Evolutionary conservation across 192 early-diverging fungal species (phyloP).

Genomic region (Phycomyces nitens): DNA sequence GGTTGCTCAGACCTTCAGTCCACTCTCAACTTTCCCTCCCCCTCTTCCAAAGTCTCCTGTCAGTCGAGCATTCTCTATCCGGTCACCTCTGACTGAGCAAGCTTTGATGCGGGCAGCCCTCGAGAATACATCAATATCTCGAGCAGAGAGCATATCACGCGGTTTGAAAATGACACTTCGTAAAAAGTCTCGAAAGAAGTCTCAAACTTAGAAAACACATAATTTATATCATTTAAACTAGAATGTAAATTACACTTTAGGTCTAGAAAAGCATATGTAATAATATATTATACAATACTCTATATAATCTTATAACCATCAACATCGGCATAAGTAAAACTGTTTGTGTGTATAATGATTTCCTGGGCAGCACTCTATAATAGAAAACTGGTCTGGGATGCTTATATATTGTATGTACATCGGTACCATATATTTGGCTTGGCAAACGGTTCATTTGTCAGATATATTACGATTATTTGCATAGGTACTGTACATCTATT

Average conservation of each 20-base stretch:
- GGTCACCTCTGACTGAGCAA: constrained; percentile 11
- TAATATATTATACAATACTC: too few species aligned
- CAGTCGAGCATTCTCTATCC: constrained; percentile 35
- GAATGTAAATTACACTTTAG: neutral
- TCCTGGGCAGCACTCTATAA: too few species aligned
- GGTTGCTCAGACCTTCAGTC: neutral
- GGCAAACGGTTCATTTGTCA: too few species aligned
- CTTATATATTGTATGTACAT: too few species aligned
- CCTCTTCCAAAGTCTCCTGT: constrained; percentile 22
- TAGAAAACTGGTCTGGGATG: too few species aligned
- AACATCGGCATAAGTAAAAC: too few species aligned
- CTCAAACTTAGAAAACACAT: constrained; percentile 1
- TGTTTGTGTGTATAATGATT: too few species aligned
- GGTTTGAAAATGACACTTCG: constrained; percentile 32
- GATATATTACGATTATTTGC: too few species aligned
- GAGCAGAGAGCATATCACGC: constrained; percentile 32
- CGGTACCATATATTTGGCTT: too few species aligned
- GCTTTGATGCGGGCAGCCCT: neutral
- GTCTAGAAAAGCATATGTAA: too few species aligned
- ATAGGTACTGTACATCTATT: too few species aligned
- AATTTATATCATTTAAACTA: neutral
- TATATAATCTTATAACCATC: too few species aligned
- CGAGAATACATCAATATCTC: constrained; percentile 17
- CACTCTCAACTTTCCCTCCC: neutral
- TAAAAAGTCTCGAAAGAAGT: constrained; percentile 25